phyloP scores from a whole-genome alignment of 768 basidiomycete species.

The Termitomyces sp. region DNA sequence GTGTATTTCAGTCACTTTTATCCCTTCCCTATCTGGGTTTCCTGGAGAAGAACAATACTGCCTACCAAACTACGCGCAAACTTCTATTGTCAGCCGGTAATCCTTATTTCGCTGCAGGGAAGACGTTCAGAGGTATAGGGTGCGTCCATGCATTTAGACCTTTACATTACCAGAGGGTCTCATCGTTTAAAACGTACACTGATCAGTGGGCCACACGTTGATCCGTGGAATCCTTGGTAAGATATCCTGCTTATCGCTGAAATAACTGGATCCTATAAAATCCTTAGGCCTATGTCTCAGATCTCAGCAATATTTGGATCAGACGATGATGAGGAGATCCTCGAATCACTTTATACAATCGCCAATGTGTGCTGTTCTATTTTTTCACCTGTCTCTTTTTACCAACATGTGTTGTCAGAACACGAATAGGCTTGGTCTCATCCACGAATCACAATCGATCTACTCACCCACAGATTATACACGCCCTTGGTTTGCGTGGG shows the following conservation, averaged over 20 bases:
- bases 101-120: conserved; percentile 65
- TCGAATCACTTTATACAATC: conserved; percentile 55
- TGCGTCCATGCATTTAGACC: conserved; percentile 25
- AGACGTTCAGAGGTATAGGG: conserved; percentile 66
- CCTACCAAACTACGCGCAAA: conserved; percentile 62
- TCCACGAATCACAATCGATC: conserved; percentile 71
- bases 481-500: conserved; percentile 80
- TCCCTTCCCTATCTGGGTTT: conserved; percentile 79
- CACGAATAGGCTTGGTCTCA: conserved; percentile 68
- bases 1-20: conserved; percentile 52
- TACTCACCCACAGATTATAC: conserved; percentile 55
- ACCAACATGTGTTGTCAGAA: conserved; percentile 37
- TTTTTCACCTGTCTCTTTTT: conserved; percentile 5
- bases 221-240: conserved; percentile 67
- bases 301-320: conserved; percentile 72
- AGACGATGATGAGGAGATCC: conserved; percentile 66
- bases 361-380: conserved; percentile 52
- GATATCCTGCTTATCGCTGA: conserved; percentile 5
- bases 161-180: not conserved
- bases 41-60: conserved; percentile 50
- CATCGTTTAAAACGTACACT: not conserved
- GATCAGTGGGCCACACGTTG: conserved; percentile 66
- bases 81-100: conserved; percentile 57
- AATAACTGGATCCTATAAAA: not conserved
- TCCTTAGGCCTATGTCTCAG: conserved; percentile 68